Conservation (phyloP, 306 rosid genomes). For the Rosa chinensis region DNA sequence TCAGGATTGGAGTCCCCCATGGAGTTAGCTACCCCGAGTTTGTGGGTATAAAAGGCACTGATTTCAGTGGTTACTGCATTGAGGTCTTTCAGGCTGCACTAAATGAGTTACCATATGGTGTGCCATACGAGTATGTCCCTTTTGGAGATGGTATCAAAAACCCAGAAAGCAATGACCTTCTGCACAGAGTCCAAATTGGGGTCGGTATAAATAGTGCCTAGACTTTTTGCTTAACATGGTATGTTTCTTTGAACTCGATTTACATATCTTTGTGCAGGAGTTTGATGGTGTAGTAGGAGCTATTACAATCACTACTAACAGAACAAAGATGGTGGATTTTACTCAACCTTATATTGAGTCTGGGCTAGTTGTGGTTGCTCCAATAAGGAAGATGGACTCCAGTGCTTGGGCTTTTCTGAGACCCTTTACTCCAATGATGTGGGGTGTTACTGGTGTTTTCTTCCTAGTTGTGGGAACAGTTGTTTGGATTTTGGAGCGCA, state of each 20-base stretch:
- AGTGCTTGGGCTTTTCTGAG: constrained; percentile 33
- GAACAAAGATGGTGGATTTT: constrained; percentile 33
- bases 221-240: neutral
- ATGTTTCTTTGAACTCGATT: neutral
- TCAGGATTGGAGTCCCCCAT: constrained; percentile 27
- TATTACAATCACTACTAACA: constrained; percentile 27
- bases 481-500: constrained; percentile 78
- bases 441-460: constrained; percentile 60
- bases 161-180: constrained; percentile 15
- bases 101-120: constrained; percentile 22
- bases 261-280: constrained; percentile 3
- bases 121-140: constrained; percentile 28
- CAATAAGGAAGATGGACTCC: constrained; percentile 27
- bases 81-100: constrained; percentile 41
- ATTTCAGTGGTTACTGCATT: constrained; percentile 29
- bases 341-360: constrained; percentile 41
- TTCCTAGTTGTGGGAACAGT: constrained; percentile 66
- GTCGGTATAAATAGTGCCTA: constrained; percentile 24
- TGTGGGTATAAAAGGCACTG: constrained; percentile 21
- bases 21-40: constrained; percentile 15
- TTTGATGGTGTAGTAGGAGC: constrained; percentile 27
- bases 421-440: constrained; percentile 59
- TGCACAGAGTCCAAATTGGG: constrained; percentile 22
- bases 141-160: constrained; percentile 34
- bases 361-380: constrained; percentile 78